Conservation (phyloP, 176 grass and related monocot genomes). For the Oryza coarctata region DNA sequence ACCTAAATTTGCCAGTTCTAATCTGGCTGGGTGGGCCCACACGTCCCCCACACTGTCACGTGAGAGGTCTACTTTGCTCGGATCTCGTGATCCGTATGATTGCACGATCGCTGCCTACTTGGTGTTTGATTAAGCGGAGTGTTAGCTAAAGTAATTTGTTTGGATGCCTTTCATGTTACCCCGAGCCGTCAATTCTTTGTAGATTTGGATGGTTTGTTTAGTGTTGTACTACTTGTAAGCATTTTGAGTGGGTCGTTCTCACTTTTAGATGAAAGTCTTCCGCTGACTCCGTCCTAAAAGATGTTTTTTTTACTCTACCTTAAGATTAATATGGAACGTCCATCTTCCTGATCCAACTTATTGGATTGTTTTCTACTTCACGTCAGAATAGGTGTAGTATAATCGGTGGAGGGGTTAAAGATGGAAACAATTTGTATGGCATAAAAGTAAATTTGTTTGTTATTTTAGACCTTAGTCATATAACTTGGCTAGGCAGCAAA, state of each 20-base stretch:
- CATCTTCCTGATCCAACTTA: too few species aligned
- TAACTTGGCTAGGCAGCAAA: too few species aligned
- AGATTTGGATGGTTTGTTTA: neutral
- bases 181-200: neutral
- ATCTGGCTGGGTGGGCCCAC: slow-evolving; percentile 23
- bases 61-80: neutral
- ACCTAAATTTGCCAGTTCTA: slow-evolving; percentile 48
- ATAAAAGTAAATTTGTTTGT: too few species aligned
- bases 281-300: too few species aligned
- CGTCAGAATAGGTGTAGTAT: too few species aligned
- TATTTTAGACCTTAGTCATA: too few species aligned
- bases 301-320: too few species aligned
- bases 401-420: too few species aligned
- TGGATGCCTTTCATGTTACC: neutral
- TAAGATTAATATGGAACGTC: too few species aligned
- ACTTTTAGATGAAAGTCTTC: neutral
- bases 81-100: slow-evolving; percentile 20
- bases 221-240: neutral
- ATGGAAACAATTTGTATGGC: too few species aligned
- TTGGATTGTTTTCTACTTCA: too few species aligned
- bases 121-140: neutral
- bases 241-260: neutral
- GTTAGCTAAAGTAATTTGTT: neutral
- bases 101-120: neutral
- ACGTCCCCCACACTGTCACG: neutral